A percentile compares a stretch with the other conserved stretches of the same genome.
phyloP scores from a whole-genome alignment of 768 basidiomycete species.

The Boletellus emodensis region DNA sequence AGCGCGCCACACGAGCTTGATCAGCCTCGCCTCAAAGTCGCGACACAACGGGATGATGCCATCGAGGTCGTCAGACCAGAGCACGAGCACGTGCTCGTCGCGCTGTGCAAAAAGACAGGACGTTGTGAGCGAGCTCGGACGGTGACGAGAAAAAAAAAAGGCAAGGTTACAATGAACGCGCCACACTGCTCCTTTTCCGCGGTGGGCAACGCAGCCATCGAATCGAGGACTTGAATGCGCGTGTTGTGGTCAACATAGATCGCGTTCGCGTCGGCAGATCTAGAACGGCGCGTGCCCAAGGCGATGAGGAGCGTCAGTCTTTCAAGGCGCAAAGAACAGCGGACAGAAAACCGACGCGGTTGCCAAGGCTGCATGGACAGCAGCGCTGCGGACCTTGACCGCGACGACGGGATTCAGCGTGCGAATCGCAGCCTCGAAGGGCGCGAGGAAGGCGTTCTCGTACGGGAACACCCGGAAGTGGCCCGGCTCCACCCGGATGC shows the following conservation, averaged over 20 bases:
- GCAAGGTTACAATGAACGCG: slow-evolving; percentile 66
- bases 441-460: slow-evolving; percentile 73
- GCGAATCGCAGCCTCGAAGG: slow-evolving; percentile 78
- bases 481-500: slow-evolving; percentile 62
- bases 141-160: slow-evolving; percentile 18
- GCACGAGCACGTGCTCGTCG: slow-evolving; percentile 76
- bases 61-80: slow-evolving; percentile 84
- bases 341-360: slow-evolving; percentile 49
- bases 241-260: slow-evolving; percentile 77
- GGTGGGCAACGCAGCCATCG: slow-evolving; percentile 58
- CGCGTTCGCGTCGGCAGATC: slow-evolving; percentile 53
- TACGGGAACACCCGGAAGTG: slow-evolving; percentile 82
- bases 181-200: slow-evolving; percentile 92
- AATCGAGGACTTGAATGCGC: slow-evolving; percentile 81
- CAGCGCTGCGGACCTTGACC: slow-evolving; percentile 75
- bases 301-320: slow-evolving; percentile 1
- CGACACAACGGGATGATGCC: slow-evolving; percentile 67
- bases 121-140: not conserved
- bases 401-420: slow-evolving; percentile 79
- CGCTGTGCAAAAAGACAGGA: slow-evolving; percentile 44
- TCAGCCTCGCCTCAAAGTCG: slow-evolving; percentile 75
- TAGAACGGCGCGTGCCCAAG: slow-evolving; percentile 20
- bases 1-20: slow-evolving; percentile 73
- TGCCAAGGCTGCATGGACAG: slow-evolving; percentile 72
- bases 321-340: not conserved